Base-by-base conservation (phyloP, 2,329 filamentous ascomycete genomes). In the Fusarium liriodendri region DNA sequence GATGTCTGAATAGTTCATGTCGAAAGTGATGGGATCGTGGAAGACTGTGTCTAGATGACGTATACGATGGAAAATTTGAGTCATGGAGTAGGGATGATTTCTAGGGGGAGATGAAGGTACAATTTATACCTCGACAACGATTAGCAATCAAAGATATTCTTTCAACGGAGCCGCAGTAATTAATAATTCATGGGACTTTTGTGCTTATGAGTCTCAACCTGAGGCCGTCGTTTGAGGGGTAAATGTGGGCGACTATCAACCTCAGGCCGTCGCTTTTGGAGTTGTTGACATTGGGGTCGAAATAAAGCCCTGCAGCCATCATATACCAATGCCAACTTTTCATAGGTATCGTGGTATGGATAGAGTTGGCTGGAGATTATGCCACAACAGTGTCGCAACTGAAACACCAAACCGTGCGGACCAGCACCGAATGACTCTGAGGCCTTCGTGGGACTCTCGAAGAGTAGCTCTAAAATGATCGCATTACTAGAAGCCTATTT, bases 221-320 rank as follows among this genome's bases (percentile, higher is more conserved):
- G 45, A 71, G 69, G 69, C 25, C 33, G 69, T 72, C 54, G 69
- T 68, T 69, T 69, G 69, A 71, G 69, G 69, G 69, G 69, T 69
- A 72, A 72, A 5, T 40, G 45, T 29, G 13, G 55, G 35, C 22
- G 45, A 64, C 38, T 64, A 58, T 47, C 47, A 61, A 72, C 64
- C 69, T 69, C 25, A 72, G 69, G 60, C 65, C 20, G 40, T 33
- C 29, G 69, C 54, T 66, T 50, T 72, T 69, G 47, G 29, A 35
- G 35, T 58, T 55, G 27, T 37, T 29, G 35, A 16, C 25, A 18
- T 52, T 32, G 47, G 25, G 9, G 20, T 52, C 9, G 25, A 13
- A 52, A 13, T 22, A 47, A 47, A 16, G 25, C 13, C 16, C 22
- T 8, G 11, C 10, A 29, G 16, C 25, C 25, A 10, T 32, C 14